A percentile compares a stretch with the other conserved stretches of the same genome.
Conservation (phyloP, 192 early-diverging fungal genomes). For the Hyaloraphidium curvatum region DNA sequence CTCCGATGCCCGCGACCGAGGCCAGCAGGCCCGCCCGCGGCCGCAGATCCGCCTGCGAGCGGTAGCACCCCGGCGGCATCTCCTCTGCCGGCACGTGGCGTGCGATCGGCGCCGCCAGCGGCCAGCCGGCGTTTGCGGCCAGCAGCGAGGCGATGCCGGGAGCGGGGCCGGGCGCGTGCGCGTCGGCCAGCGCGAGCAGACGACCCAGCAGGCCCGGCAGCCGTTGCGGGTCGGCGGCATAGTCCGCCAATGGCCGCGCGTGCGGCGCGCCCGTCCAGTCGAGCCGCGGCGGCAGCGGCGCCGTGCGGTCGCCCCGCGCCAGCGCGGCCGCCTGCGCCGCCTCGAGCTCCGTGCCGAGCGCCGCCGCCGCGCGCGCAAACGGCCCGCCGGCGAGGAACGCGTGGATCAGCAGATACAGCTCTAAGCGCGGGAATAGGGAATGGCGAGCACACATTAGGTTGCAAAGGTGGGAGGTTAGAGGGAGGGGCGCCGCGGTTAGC, state of each 20-base stretch:
- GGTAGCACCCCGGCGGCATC: neutral
- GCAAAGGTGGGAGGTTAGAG: too few relatives aligned
- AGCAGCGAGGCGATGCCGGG: too few relatives aligned
- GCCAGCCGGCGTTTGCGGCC: neutral
- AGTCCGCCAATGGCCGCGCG: constrained; percentile 26
- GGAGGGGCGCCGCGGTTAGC: too few relatives aligned
- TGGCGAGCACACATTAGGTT: too few relatives aligned
- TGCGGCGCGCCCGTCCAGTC: constrained; percentile 49
- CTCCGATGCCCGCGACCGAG: too few relatives aligned
- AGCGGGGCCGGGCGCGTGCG: too few relatives aligned
- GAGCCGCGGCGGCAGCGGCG: constrained; percentile 37
- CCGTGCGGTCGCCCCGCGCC: neutral
- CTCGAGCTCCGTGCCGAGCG: neutral
- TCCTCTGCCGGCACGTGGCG: neutral
- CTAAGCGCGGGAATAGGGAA: neutral
- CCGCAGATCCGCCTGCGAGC: too few relatives aligned
- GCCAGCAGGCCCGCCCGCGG: too few relatives aligned
- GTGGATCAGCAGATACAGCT: neutral
- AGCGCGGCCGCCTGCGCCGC: neutral
- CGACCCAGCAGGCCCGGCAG: constrained; percentile 12
- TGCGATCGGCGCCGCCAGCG: neutral
- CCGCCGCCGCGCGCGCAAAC: neutral
- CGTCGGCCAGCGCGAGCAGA: constrained; percentile 12
- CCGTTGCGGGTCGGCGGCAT: constrained; percentile 18
- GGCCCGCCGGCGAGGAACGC: neutral